Evolutionary conservation across 495 filamentous ascomycete species (phyloP).

Genomic region (Aspergillus affinis): DNA sequence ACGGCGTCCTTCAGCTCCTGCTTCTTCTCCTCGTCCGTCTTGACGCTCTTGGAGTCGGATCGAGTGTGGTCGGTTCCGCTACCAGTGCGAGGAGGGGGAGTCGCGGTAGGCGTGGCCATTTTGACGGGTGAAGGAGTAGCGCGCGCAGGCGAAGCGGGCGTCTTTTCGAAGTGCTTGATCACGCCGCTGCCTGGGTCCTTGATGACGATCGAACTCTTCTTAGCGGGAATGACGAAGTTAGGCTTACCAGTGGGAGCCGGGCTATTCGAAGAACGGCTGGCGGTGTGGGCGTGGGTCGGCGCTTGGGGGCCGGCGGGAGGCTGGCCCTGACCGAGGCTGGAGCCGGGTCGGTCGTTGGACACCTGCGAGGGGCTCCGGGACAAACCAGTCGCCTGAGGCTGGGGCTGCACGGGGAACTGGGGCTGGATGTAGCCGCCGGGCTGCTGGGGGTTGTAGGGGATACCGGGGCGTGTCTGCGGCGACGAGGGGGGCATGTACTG

Average conservation of each 20-base stretch:
- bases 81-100: conserved; percentile 56
- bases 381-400: conserved; percentile 63
- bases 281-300: conserved; percentile 58
- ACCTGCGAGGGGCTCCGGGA: conserved; percentile 82
- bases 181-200: conserved; percentile 73
- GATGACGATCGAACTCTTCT: conserved; percentile 73
- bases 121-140: conserved; percentile 59
- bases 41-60: conserved; percentile 57
- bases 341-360: conserved; percentile 73
- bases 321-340: conserved; percentile 70
- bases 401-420: conserved; percentile 54
- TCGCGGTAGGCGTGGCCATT: conserved; percentile 61
- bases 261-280: conserved; percentile 54
- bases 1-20: conserved; percentile 67
- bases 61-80: conserved; percentile 58
- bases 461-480: conserved; percentile 53
- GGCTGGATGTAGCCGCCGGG: conserved; percentile 46
- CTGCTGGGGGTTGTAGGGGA: conserved; percentile 50
- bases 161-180: conserved; percentile 59
- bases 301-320: conserved; percentile 59
- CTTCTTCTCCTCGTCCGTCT: conserved; percentile 70
- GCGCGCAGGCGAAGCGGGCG: conserved; percentile 53
- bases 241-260: conserved; percentile 45
- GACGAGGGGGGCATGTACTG: conserved; percentile 51
- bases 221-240: conserved; percentile 53